phyloP scores from a whole-genome alignment of 2,329 filamentous ascomycete species.

The Aureobasidium namibiae region DNA sequence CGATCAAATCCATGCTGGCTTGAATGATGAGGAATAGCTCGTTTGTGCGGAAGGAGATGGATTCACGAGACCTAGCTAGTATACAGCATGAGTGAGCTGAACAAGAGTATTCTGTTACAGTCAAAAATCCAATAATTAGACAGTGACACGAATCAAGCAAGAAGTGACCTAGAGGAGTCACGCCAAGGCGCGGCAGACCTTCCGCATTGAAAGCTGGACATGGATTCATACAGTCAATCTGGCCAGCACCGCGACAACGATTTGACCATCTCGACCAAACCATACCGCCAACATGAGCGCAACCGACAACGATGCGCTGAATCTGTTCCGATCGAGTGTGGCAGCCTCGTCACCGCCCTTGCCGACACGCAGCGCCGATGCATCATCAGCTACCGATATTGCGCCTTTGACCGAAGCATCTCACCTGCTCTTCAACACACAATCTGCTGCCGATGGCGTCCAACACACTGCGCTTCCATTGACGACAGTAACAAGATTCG shows the following conservation, averaged over 20 bases:
- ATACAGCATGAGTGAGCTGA: background rate
- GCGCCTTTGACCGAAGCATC: conserved; percentile 65
- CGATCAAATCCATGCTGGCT: conserved; percentile 8
- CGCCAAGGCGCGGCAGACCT: conserved; percentile 7
- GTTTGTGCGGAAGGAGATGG: background rate
- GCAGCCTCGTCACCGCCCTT: conserved; percentile 60
- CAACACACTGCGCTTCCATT: conserved; percentile 49
- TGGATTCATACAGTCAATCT: background rate
- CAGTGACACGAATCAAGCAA: background rate
- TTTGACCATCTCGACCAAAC: conserved; percentile 9
- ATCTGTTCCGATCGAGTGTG: conserved; percentile 78
- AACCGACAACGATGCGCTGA: conserved; percentile 53
- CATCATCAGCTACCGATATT: conserved; percentile 51
- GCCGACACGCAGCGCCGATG: conserved; percentile 63
- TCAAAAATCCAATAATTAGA: background rate
- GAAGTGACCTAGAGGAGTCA: background rate
- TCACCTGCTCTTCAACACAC: conserved; percentile 42
- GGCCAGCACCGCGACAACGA: background rate
- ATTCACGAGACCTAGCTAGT: background rate
- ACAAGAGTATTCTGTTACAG: background rate
- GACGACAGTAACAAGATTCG: conserved; percentile 69
- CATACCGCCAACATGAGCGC: conserved; percentile 35
- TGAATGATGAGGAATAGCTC: background rate
- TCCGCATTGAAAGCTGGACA: background rate
- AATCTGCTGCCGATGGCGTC: conserved; percentile 17